Percentiles rank a stretch among this genome's conserved stretches.
These are phyloP conservation scores for Nasturtium officinale DNA, from an alignment of 345 rosid species.

Conservation along the genomic window DNA sequence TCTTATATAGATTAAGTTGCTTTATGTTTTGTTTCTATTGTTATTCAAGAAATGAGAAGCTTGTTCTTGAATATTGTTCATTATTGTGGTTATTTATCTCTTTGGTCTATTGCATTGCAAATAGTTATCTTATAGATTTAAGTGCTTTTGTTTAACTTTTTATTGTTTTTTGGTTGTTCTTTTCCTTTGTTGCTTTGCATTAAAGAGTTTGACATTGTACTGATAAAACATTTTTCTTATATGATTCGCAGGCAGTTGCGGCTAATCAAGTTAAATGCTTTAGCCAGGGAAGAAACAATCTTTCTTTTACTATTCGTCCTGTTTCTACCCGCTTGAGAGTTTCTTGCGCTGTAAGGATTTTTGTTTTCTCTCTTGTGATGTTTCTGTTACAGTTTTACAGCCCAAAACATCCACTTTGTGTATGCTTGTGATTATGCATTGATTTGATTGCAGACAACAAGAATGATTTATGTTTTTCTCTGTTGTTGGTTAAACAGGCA, in stretches of 20 bases:
- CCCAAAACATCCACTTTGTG: no score
- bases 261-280: slow-evolving; percentile 36
- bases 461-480: not conserved
- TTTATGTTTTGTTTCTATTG: no score
- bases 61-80: no score
- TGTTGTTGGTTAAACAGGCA: slow-evolving; percentile 46
- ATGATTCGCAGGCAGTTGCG: slow-evolving; percentile 35
- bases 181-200: not conserved
- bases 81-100: no score
- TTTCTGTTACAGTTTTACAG: no score
- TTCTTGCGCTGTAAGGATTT: slow-evolving; percentile 60
- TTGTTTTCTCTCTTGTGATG: not conserved
- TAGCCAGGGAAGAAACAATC: slow-evolving; percentile 47
- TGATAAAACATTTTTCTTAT: not conserved
- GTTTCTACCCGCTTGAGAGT: slow-evolving; percentile 46
- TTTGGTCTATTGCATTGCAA: no score
- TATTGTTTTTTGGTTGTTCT: not conserved
- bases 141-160: no score
- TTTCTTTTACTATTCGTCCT: slow-evolving; percentile 42
- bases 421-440: not conserved
- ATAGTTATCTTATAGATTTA: no score
- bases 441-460: not conserved
- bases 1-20: no score
- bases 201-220: not conserved
- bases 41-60: no score